phyloP scores from a whole-genome alignment of 2,329 filamentous ascomycete genomes.

The Pyrenochaeta sp. region DNA sequence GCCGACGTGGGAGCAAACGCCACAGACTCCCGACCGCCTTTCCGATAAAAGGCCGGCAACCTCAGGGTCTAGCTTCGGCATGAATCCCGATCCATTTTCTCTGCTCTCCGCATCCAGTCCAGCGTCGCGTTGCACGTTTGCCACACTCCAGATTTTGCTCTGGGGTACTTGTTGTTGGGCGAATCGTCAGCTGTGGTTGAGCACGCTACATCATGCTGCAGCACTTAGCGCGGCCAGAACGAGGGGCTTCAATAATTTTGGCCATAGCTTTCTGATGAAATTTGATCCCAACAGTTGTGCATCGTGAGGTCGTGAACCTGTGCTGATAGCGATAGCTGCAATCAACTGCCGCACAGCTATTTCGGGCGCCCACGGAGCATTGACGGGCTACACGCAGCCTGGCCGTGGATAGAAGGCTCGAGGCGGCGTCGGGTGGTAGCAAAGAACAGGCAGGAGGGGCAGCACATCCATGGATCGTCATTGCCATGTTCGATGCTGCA shows the following conservation, averaged over 20 bases:
- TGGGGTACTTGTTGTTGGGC: constrained; percentile 35
- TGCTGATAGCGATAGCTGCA: neutral
- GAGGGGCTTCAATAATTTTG: constrained; percentile 29
- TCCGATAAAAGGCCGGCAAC: neutral
- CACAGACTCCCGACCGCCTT: too few species aligned
- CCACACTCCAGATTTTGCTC: constrained; percentile 24
- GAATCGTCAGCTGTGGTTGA: constrained; percentile 22
- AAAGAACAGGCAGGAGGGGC: constrained; percentile 5
- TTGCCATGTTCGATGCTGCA: constrained; percentile 24
- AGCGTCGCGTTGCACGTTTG: constrained; percentile 17
- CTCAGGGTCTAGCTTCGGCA: neutral
- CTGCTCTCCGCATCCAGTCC: constrained; percentile 7
- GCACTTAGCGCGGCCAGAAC: constrained; percentile 27
- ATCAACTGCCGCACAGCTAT: constrained; percentile 7
- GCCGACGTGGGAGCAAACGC: constrained; percentile 1
- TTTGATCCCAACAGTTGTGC: constrained; percentile 43
- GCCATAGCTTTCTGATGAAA: constrained; percentile 30
- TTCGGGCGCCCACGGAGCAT: constrained; percentile 1
- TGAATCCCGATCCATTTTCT: neutral
- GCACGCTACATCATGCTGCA: constrained; percentile 21
- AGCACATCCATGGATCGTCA: constrained; percentile 19
- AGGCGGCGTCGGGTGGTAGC: constrained; percentile 4
- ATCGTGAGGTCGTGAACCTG: constrained; percentile 20
- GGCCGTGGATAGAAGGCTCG: neutral
- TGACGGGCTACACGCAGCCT: neutral